Evolutionary conservation across 257 asterid genomes (phyloP).

Genomic region (Avicennia marina): DNA sequence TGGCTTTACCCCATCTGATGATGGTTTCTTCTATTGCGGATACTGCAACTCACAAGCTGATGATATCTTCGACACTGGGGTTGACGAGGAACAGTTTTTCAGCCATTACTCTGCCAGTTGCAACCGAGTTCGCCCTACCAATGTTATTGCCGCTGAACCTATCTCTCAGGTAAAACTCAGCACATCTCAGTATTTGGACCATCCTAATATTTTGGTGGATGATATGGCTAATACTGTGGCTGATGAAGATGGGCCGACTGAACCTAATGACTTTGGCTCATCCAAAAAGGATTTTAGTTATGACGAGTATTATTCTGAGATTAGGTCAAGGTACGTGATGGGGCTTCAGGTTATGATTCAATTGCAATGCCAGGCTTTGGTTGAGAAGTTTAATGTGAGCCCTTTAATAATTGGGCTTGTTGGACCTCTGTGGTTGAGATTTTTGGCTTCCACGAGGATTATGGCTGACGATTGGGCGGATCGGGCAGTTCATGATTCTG

Average conservation of each 20-base stretch:
- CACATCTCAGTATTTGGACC: slow-evolving; percentile 37
- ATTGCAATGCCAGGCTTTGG: slow-evolving; percentile 69
- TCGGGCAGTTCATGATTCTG: slow-evolving; percentile 45
- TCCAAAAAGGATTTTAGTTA: slow-evolving; percentile 22
- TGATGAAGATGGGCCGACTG: slow-evolving; percentile 46
- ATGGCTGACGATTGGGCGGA: slow-evolving; percentile 78
- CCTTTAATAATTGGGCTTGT: slow-evolving; percentile 59
- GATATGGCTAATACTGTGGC: slow-evolving; percentile 16
- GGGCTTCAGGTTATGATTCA: slow-evolving; percentile 79
- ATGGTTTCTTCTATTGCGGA: slow-evolving; percentile 54
- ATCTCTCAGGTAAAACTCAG: slow-evolving; percentile 35
- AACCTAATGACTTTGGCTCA: slow-evolving; percentile 59
- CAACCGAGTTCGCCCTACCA: slow-evolving; percentile 29
- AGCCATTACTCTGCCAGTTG: slow-evolving; percentile 26
- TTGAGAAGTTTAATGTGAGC: slow-evolving; percentile 59
- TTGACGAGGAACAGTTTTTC: slow-evolving; percentile 44
- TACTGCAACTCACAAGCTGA: slow-evolving; percentile 54
- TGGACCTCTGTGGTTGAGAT: slow-evolving; percentile 69
- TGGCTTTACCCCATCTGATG: slow-evolving; percentile 37
- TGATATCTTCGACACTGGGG: slow-evolving; percentile 41
- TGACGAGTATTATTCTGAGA: slow-evolving; percentile 44
- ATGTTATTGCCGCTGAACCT: slow-evolving; percentile 26
- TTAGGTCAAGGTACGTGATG: slow-evolving; percentile 52
- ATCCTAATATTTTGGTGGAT: slow-evolving; percentile 16
- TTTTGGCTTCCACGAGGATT: slow-evolving; percentile 47